phyloP scores from a whole-genome alignment of 1,284 basidiomycete genomes.

The Cystobasidiaceae sp. region DNA sequence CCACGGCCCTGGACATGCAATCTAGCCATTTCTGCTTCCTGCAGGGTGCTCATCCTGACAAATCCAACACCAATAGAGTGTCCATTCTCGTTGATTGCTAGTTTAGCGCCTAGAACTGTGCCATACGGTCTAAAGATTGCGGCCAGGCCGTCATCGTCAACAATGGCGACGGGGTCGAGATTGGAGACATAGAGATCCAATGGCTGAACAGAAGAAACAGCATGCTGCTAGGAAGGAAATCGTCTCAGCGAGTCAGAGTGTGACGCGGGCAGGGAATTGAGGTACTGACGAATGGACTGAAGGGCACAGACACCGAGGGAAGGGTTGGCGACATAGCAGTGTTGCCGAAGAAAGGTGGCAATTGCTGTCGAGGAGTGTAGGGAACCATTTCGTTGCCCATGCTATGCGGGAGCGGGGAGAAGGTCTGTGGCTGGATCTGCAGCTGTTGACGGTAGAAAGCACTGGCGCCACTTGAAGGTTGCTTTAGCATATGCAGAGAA shows the following conservation, averaged over 20 bases:
- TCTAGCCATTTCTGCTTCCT: conserved; percentile 24
- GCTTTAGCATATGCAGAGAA: conserved; percentile 14
- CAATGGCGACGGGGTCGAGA: conserved; percentile 20
- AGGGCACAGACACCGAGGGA: too few species aligned
- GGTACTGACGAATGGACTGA: too few species aligned
- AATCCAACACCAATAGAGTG: conserved; percentile 19
- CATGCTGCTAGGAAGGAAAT: neutral
- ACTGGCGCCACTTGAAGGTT: conserved; percentile 14
- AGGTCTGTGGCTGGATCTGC: conserved; percentile 8
- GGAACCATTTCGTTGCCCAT: neutral
- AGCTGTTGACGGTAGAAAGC: conserved; percentile 13
- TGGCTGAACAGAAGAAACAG: neutral
- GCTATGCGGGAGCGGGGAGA: neutral
- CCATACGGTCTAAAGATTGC: conserved; percentile 16
- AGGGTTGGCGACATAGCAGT: neutral
- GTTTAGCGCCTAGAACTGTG: conserved; percentile 14
- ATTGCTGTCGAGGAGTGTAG: neutral
- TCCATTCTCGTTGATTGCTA: conserved; percentile 15
- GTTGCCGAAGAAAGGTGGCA: neutral
- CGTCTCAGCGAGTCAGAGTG: neutral
- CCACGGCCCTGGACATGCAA: conserved; percentile 23
- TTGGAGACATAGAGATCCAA: conserved; percentile 27
- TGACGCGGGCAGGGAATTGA: too few species aligned
- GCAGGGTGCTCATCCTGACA: conserved; percentile 4
- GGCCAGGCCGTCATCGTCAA: conserved; percentile 28